phyloP scores from a whole-genome alignment of 805 yeast genomes.

The Suhomyces prunicola region DNA sequence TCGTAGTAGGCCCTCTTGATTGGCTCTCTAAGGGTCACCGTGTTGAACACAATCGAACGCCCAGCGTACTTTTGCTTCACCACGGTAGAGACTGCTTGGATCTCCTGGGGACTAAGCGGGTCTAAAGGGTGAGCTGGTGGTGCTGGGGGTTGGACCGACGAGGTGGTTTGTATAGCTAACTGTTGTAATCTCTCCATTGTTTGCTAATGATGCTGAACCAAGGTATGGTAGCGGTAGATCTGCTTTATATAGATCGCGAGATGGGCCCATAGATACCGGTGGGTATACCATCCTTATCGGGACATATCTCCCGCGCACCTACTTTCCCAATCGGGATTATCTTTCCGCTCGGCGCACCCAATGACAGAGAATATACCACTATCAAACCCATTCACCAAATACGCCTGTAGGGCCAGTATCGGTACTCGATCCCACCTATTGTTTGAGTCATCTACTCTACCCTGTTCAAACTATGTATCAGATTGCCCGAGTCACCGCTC shows the following conservation, averaged over 20 bases:
- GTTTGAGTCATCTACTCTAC: background rate
- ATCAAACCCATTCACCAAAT: background rate
- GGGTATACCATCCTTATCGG: background rate
- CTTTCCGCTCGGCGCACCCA: background rate
- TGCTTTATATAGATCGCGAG: background rate
- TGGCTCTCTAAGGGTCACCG: constrained; percentile 71
- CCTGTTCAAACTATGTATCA: too few species aligned
- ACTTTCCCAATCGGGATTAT: constrained; percentile 1
- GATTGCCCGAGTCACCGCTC: too few species aligned
- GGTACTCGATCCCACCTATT: too few species aligned
- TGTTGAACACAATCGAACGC: constrained; percentile 54
- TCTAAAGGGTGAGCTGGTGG: constrained; percentile 66
- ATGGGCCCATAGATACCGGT: background rate
- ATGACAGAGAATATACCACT: background rate
- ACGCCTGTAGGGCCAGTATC: background rate
- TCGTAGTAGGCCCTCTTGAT: constrained; percentile 57
- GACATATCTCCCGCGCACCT: constrained; percentile 1
- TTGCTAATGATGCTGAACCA: background rate
- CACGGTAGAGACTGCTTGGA: constrained; percentile 52
- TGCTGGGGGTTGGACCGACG: constrained; percentile 52
- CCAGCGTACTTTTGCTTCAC: constrained; percentile 49
- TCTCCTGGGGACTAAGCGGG: constrained; percentile 64
- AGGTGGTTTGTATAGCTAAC: constrained; percentile 59
- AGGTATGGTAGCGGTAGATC: background rate
- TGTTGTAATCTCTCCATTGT: constrained; percentile 64